Conservation (phyloP, 163 green algal species). For the Scenedesmus sp. region DNA sequence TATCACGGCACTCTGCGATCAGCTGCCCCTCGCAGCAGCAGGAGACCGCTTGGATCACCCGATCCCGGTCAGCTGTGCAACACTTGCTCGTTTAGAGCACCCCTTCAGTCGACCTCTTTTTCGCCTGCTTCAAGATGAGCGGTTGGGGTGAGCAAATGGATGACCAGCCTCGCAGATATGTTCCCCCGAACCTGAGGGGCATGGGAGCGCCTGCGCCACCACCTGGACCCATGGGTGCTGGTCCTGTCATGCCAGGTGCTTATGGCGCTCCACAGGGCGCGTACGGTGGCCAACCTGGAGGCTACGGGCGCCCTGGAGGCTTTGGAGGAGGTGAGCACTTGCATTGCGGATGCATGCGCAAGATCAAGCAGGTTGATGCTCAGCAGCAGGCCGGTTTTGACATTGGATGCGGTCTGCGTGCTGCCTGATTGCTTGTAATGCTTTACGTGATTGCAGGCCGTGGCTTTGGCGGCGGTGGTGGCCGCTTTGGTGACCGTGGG, state of each 20-base stretch:
- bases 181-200: conserved; percentile 35
- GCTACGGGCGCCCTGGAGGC: background rate
- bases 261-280: conserved; percentile 6
- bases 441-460: background rate
- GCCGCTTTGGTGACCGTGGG: conserved; percentile 36
- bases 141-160: conserved; percentile 40
- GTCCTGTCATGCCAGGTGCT: conserved; percentile 4
- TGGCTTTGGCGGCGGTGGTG: conserved; percentile 16
- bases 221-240: background rate
- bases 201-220: conserved; percentile 42
- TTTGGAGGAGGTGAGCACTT: background rate
- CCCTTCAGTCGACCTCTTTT: background rate
- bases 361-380: background rate
- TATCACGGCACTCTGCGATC: background rate
- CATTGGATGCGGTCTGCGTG: background rate
- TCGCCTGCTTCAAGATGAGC: background rate
- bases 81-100: conserved; percentile 24
- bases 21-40: background rate
- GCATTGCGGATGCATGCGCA: background rate
- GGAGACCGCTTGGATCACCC: background rate
- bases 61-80: background rate
- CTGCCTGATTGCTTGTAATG: background rate
- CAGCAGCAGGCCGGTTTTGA: background rate
- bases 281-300: background rate
- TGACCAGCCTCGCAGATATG: conserved; percentile 38